phyloP scores from a whole-genome alignment of 805 yeast species.

The Barnettozyma siamensis region DNA sequence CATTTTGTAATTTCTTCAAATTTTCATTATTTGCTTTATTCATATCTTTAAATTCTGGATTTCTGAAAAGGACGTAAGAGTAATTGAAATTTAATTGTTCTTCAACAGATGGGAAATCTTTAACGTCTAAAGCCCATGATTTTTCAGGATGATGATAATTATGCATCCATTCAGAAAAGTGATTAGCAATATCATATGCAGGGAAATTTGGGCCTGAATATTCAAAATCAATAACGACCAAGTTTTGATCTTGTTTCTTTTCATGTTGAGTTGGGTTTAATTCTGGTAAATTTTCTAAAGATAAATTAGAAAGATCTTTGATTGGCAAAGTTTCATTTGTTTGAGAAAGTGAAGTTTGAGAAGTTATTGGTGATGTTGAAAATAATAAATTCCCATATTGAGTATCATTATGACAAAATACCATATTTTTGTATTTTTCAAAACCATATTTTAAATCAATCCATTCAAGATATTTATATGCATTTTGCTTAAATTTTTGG shows the following conservation, averaged over 20 bases:
- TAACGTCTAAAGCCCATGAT: slow-evolving; percentile 44
- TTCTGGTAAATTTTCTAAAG: slow-evolving; percentile 19
- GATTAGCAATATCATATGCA: slow-evolving; percentile 88
- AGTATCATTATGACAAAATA: slow-evolving; percentile 93
- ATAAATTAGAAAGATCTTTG: slow-evolving; percentile 19
- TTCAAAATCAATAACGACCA: slow-evolving; percentile 95
- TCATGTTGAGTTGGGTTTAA: slow-evolving; percentile 34
- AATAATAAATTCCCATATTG: slow-evolving; percentile 91
- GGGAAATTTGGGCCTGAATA: slow-evolving; percentile 89
- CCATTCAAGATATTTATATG: slow-evolving; percentile 57
- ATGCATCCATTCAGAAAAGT: slow-evolving; percentile 96
- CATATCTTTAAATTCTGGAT: slow-evolving; percentile 28
- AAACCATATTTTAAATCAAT: slow-evolving; percentile 42
- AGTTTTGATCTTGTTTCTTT: slow-evolving; percentile 53
- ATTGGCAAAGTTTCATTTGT: neutral
- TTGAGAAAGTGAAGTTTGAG: slow-evolving; percentile 6
- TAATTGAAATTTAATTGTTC: slow-evolving; percentile 67
- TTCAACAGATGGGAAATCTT: slow-evolving; percentile 59
- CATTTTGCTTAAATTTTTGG: slow-evolving; percentile 41
- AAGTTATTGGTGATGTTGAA: slow-evolving; percentile 36
- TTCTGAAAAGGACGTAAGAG: slow-evolving; percentile 60
- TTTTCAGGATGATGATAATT: slow-evolving; percentile 57
- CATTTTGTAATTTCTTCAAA: slow-evolving; percentile 31
- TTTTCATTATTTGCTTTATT: slow-evolving; percentile 10
- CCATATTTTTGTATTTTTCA: slow-evolving; percentile 44